Evolutionary conservation across 2,329 filamentous ascomycete species (phyloP), one percentile per base, ranked within the genome.

Genomic region (Colletotrichum costaricense): DNA sequence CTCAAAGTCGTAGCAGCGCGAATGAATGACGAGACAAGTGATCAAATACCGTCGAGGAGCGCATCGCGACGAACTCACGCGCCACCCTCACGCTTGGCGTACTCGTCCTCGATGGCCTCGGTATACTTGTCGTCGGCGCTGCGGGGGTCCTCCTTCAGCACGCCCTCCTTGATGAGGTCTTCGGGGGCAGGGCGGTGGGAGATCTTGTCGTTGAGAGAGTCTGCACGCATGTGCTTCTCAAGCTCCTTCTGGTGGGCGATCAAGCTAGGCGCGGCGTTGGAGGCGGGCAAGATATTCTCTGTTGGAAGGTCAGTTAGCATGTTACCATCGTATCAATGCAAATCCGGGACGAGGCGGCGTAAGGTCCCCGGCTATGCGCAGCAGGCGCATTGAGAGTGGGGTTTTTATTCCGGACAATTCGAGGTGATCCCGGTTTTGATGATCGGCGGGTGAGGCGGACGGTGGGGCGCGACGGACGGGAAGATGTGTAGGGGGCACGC

Each of bases 281-380:
- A 93, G 69, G 92, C 91, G 30, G 94, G 94, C 30, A 98, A 91
- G 81, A 98, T 98, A 84, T 98, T 97, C 77, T 92, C 94, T 96
- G 78, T 67, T 59, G 67, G 67, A 64, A 46, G 64, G 63, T 54
- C 67, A 6, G 11, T 63, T 49, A 69, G 62, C 60, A 6, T 12
- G 4, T 8, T 9, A 19, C 52, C 22, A n/a, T 46, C 38, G 28
- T 14, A 30, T 7, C 30, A 49, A 4, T 12, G 33, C 46, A 5
- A n/a, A 28, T 33, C 19, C 19, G 8, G 4, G 42, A 16, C 30
- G 35, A 30, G 60, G 30, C 24, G 60, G 67, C 49, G 66, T 46
- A 62, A 9, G 5, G 1, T 3, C 42, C 8, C 42, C 67, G 7
- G 64, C 38, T 30, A 57, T 67, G 38, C 38, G 26, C 19, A 7